These are phyloP conservation scores for Linnemannia exigua DNA, from an alignment of 192 early-diverging fungal genomes.

Conservation along the genomic window DNA sequence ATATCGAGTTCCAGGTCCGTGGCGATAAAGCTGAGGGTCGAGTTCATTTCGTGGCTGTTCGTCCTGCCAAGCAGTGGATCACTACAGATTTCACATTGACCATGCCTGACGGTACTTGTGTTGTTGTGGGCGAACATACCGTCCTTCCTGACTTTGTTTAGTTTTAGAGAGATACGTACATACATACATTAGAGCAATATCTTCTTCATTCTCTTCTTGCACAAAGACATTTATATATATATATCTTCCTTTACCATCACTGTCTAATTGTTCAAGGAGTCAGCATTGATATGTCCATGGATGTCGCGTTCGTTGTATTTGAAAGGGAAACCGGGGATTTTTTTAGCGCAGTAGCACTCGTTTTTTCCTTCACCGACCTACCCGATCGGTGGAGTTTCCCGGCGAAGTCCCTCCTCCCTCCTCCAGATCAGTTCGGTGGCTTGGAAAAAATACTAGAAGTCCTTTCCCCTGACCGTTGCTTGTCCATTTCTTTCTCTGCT, in stretches of 20 bases:
- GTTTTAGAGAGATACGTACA: not conserved
- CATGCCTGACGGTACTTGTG: constrained; percentile 48
- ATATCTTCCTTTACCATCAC: too few relatives aligned
- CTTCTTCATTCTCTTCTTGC: not conserved
- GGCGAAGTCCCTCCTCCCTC: not conserved
- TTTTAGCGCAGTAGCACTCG: not conserved
- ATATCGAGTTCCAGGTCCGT: constrained; percentile 66
- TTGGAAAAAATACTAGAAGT: not conserved
- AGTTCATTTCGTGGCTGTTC: constrained; percentile 58
- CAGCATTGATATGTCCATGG: too few relatives aligned
- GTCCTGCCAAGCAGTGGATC: constrained; percentile 56
- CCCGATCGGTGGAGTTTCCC: not conserved
- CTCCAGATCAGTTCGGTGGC: not conserved
- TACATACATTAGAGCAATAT: not conserved
- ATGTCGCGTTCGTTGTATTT: too few relatives aligned
- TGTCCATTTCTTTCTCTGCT: not conserved
- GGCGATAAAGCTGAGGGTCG: constrained; percentile 63
- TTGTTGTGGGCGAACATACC: constrained; percentile 30
- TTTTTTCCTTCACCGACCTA: constrained; percentile 7
- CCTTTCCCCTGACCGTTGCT: not conserved
- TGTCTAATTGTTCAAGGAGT: too few relatives aligned
- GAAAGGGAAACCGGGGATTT: too few relatives aligned
- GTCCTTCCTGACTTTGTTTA: constrained; percentile 18
- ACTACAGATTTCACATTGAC: constrained; percentile 61
- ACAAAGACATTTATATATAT: not conserved